Evolutionary conservation across 768 basidiomycete species (phyloP).

Genomic region (Serendipita indica): DNA sequence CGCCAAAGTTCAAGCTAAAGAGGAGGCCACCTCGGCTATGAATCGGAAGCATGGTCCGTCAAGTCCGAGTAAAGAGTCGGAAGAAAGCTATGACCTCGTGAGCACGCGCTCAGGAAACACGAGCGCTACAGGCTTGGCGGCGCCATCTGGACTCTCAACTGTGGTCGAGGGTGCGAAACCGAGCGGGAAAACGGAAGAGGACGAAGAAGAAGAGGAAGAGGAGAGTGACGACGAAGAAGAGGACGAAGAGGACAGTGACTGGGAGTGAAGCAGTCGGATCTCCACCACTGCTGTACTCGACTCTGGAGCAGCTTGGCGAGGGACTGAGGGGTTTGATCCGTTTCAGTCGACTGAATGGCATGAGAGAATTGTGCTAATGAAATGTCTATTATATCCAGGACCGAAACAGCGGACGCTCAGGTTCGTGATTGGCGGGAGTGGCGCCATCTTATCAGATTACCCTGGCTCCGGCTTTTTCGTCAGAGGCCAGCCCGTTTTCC

Average conservation of each 20-base stretch:
- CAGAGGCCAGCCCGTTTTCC: too few relatives aligned
- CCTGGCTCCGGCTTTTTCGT: too few relatives aligned
- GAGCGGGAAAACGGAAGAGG: slow-evolving; percentile 24
- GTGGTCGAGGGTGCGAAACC: slow-evolving; percentile 9
- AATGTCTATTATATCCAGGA: too few relatives aligned
- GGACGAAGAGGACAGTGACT: slow-evolving; percentile 37
- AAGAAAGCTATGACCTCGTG: slow-evolving; percentile 55
- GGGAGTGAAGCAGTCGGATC: slow-evolving; percentile 34
- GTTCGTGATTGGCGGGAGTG: too few relatives aligned
- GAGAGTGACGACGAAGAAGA: slow-evolving; percentile 17
- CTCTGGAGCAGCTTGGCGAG: background rate
- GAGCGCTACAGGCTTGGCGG: background rate
- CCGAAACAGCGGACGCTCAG: too few relatives aligned
- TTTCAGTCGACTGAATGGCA: too few relatives aligned
- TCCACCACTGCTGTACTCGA: background rate
- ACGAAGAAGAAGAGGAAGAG: slow-evolving; percentile 27
- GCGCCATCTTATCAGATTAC: too few relatives aligned
- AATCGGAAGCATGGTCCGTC: slow-evolving; percentile 25
- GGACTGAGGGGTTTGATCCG: background rate
- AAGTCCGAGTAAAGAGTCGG: slow-evolving; percentile 44
- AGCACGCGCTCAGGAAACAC: slow-evolving; percentile 24
- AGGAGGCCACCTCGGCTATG: slow-evolving; percentile 13
- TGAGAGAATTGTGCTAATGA: too few relatives aligned
- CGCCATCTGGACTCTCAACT: background rate
- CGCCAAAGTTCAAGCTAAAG: slow-evolving; percentile 18